These are phyloP conservation scores for Psilocybe cyanescens DNA, from an alignment of 768 basidiomycete genomes.

Conservation along the genomic window DNA sequence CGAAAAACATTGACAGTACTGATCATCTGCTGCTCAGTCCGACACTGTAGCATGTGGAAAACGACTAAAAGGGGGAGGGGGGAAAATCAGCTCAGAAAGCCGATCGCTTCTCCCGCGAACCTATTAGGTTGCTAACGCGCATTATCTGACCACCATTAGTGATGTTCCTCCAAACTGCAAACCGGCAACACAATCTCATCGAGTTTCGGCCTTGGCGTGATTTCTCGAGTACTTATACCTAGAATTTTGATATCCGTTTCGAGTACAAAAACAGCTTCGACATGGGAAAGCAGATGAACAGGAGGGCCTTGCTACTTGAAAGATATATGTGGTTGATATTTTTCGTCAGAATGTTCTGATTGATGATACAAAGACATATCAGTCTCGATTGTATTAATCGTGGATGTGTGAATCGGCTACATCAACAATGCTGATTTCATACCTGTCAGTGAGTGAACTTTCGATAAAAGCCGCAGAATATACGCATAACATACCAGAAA, in stretches of 20 bases:
- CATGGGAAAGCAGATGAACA: neutral
- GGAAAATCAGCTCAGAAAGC: neutral
- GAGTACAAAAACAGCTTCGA: neutral
- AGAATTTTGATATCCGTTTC: too few relatives aligned
- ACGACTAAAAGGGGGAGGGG: neutral
- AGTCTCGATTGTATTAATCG: neutral
- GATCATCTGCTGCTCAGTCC: neutral
- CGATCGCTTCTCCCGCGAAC: slow-evolving; percentile 16
- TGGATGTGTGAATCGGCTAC: neutral
- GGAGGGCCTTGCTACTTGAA: neutral
- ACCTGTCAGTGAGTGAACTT: too few relatives aligned
- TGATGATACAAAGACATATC: neutral
- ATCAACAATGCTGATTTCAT: too few relatives aligned
- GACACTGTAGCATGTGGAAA: neutral
- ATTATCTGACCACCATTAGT: neutral
- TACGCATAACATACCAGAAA: neutral
- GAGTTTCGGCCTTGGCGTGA: too few relatives aligned
- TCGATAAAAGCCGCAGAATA: too few relatives aligned
- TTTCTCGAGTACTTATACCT: too few relatives aligned
- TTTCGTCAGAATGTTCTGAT: neutral
- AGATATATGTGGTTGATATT: neutral
- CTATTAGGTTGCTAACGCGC: slow-evolving; percentile 6
- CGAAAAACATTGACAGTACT: neutral
- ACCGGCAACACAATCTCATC: neutral
- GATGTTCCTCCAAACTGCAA: neutral